These are phyloP conservation scores for Canna indica DNA, from an alignment of 176 grass and related monocot genomes.

Conservation along the genomic window DNA sequence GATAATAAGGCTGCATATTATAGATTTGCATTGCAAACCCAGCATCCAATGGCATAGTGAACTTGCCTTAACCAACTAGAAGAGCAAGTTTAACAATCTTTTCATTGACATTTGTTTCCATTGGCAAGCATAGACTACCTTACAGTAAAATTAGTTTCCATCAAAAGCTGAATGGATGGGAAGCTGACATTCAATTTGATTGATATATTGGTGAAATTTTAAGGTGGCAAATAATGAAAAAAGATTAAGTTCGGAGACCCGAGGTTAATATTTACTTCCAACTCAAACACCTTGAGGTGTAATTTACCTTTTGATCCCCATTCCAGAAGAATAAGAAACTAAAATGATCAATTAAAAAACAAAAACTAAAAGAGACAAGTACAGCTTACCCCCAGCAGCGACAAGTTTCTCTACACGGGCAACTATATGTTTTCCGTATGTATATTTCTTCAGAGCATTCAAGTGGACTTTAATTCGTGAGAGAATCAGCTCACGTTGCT, in stretches of 20 bases:
- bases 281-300: no score
- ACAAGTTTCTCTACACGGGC: conserved; percentile 24
- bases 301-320: background rate
- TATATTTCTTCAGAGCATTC: conserved; percentile 21
- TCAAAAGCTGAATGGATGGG: background rate
- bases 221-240: no score
- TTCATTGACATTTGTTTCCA: background rate
- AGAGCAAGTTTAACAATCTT: background rate
- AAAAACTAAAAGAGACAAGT: background rate
- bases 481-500: conserved; percentile 16
- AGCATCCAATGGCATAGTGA: no score
- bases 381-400: conserved; percentile 18
- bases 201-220: no score
- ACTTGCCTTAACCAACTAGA: no score
- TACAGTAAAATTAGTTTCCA: background rate
- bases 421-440: conserved; percentile 25
- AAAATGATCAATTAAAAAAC: background rate
- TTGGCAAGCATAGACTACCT: background rate
- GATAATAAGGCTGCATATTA: no score
- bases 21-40: no score
- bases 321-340: background rate
- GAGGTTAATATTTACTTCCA: no score
- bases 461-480: conserved; percentile 23
- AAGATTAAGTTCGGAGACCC: no score
- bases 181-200: background rate